phyloP scores from a whole-genome alignment of 2,329 filamentous ascomycete genomes.

The Elsinoe fawcettii region DNA sequence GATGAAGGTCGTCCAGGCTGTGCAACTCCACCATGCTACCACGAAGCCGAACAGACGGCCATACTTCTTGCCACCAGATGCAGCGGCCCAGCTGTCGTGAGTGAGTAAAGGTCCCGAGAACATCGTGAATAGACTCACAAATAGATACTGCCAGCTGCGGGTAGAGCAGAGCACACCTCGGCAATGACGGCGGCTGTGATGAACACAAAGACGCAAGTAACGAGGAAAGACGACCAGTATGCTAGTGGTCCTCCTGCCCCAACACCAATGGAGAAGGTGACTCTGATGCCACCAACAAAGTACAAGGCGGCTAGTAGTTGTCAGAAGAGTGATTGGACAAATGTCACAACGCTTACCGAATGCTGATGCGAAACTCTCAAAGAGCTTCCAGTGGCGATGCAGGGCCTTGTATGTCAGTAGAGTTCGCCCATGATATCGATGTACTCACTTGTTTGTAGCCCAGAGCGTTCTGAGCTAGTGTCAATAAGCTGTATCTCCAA shows the following conservation, averaged over 20 bases:
- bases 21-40: constrained; percentile 59
- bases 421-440: not conserved
- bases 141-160: constrained; percentile 53
- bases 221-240: constrained; percentile 55
- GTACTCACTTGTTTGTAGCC: constrained; percentile 48
- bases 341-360: constrained; percentile 39
- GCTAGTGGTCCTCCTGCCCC: constrained; percentile 53
- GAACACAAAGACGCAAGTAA: constrained; percentile 53
- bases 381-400: constrained; percentile 49
- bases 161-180: constrained; percentile 53
- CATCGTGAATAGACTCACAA: constrained; percentile 26
- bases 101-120: not conserved
- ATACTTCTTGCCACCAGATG: constrained; percentile 48
- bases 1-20: constrained; percentile 50
- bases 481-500: constrained; percentile 17
- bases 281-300: constrained; percentile 52
- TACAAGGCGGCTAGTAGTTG: constrained; percentile 47
- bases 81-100: constrained; percentile 45
- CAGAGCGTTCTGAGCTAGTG: constrained; percentile 38
- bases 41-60: constrained; percentile 52
- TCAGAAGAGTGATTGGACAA: constrained; percentile 16
- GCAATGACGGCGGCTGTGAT: constrained; percentile 55
- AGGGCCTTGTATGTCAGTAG: constrained; percentile 39
- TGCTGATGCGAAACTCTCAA: constrained; percentile 53
- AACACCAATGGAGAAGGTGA: constrained; percentile 56